These are phyloP conservation scores for Populus hybrid DNA, from an alignment of 441 rosid genomes.

Conservation along the genomic window DNA sequence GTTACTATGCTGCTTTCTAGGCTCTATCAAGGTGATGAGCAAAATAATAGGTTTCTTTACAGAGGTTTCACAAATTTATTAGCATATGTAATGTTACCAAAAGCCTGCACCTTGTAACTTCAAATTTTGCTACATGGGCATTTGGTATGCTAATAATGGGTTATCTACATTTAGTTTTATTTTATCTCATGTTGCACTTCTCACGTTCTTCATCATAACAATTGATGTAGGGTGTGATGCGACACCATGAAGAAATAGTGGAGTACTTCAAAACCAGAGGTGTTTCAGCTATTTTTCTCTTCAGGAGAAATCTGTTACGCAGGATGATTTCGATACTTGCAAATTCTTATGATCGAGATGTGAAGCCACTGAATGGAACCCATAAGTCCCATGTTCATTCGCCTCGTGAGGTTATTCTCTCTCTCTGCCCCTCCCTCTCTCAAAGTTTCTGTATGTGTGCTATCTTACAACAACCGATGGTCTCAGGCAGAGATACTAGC, in stretches of 20 bases:
- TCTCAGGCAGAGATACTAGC: conserved; percentile 95
- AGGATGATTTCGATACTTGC: conserved; percentile 88
- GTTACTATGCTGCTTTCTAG: neutral
- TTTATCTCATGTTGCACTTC: neutral
- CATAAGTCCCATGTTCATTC: conserved; percentile 97
- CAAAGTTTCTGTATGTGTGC: neutral
- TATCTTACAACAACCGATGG: conserved; percentile 13
- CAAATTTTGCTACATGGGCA: neutral
- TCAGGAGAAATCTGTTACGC: conserved; percentile 82
- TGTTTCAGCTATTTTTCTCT: conserved; percentile 80
- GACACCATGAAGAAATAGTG: conserved; percentile 68
- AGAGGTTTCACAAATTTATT: neutral
- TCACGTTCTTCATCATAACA: neutral
- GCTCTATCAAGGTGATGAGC: neutral
- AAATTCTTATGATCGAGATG: conserved; percentile 74
- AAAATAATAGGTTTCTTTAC: neutral
- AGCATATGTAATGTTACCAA: neutral
- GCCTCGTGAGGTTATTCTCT: conserved; percentile 55
- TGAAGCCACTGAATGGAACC: conserved; percentile 70
- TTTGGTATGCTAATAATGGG: neutral
- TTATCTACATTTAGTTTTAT: neutral
- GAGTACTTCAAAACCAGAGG: conserved; percentile 81
- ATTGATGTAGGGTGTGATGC: conserved; percentile 70
- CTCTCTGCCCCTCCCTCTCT: conserved; percentile 7
- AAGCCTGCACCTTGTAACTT: neutral